phyloP scores from a whole-genome alignment of 305 asterid species.

The Fraxinus sp. region DNA sequence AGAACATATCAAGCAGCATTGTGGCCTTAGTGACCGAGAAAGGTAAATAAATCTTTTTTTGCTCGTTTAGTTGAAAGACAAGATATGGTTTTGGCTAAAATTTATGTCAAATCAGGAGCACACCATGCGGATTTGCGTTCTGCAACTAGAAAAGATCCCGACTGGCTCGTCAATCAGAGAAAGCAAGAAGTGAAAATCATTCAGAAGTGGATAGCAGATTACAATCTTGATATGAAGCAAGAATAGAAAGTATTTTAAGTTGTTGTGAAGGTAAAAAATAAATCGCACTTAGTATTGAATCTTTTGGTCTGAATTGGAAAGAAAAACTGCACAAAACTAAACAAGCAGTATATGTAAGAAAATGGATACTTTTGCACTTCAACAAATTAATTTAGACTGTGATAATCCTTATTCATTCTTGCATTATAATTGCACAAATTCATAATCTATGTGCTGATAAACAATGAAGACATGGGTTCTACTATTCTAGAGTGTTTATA shows the following conservation, averaged over 20 bases:
- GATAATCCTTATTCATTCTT: too few relatives aligned
- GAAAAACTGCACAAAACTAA: not conserved
- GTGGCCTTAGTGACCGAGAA: constrained; percentile 65
- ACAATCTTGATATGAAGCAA: constrained; percentile 41
- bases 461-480: too few relatives aligned
- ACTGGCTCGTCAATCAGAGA: constrained; percentile 62
- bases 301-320: not conserved
- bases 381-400: too few relatives aligned
- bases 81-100: not conserved
- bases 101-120: constrained; percentile 44
- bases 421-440: too few relatives aligned
- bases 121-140: constrained; percentile 72
- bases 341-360: too few relatives aligned
- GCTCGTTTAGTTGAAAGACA: not conserved
- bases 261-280: too few relatives aligned
- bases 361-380: too few relatives aligned
- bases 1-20: constrained; percentile 63
- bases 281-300: not conserved
- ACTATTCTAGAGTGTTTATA: too few relatives aligned
- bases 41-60: constrained; percentile 32
- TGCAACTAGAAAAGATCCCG: constrained; percentile 54
- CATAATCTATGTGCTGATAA: too few relatives aligned
- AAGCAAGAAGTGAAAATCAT: constrained; percentile 59
- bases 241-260: not conserved
- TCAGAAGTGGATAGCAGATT: constrained; percentile 55